A percentile compares a stretch with the other conserved stretches of the same genome.
Evolutionary conservation across 441 rosid species (phyloP).

Genomic region (Gossypium davidsonii): DNA sequence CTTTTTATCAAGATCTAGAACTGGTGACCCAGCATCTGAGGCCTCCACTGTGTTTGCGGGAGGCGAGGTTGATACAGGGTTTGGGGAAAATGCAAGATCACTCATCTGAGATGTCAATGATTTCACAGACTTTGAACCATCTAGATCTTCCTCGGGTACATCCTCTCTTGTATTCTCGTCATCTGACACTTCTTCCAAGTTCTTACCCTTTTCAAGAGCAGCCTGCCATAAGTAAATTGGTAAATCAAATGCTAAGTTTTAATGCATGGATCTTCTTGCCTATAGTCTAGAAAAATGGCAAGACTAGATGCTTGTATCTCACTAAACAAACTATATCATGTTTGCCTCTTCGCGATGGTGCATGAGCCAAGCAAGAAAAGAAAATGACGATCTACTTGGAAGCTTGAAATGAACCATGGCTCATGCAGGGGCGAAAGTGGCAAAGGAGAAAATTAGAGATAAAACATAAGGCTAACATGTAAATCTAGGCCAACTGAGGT

Average conservation of each 20-base stretch:
- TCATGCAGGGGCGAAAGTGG: neutral
- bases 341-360: neutral
- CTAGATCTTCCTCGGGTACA: conserved; percentile 21
- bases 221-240: conserved; percentile 40
- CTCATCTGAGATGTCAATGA: conserved; percentile 61
- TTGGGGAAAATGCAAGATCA: conserved; percentile 56
- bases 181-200: conserved; percentile 35
- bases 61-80: conserved; percentile 22
- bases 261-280: neutral
- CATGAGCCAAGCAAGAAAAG: neutral
- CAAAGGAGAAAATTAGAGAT: neutral
- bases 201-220: conserved; percentile 63
- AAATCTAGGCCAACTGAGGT: neutral
- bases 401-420: neutral
- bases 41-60: conserved; percentile 37
- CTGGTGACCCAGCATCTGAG: conserved; percentile 29
- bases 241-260: conserved; percentile 7
- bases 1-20: conserved; percentile 69
- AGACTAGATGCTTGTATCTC: neutral
- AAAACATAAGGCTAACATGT: neutral
- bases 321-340: neutral
- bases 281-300: neutral
- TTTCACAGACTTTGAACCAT: conserved; percentile 38
- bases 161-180: conserved; percentile 38
- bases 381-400: neutral